Conservation (phyloP, 2,329 filamentous ascomycete species). For the Fusarium stilboides region DNA sequence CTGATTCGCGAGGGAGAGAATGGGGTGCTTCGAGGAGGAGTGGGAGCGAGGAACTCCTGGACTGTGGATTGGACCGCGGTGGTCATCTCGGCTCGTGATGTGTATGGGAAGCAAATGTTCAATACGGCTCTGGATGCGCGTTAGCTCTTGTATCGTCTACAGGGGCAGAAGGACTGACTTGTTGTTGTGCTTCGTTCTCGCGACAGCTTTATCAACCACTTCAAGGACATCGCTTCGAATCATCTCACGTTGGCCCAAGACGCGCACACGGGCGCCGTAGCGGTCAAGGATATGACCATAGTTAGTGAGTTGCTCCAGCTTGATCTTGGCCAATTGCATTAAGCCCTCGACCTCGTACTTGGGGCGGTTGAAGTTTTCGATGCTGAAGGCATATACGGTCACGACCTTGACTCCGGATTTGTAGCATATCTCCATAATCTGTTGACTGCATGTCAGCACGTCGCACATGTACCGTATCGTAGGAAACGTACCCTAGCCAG, state of each 20-base stretch:
- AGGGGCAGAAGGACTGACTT: conserved; percentile 65
- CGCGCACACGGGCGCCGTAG: conserved; percentile 89
- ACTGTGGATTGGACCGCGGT: conserved; percentile 90
- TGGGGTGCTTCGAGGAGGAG: conserved; percentile 75
- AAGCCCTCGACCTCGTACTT: conserved; percentile 96
- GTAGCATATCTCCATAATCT: conserved; percentile 98
- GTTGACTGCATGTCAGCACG: conserved; percentile 24
- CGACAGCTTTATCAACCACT: conserved; percentile 87
- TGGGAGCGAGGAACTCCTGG: conserved; percentile 84
- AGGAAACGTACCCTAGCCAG: conserved; percentile 81
- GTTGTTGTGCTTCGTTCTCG: conserved; percentile 89
- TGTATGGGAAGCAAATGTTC: conserved; percentile 99
- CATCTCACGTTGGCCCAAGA: conserved; percentile 87
- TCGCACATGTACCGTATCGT: conserved; percentile 45
- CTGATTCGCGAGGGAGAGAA: conserved; percentile 92
- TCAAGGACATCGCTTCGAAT: conserved; percentile 90
- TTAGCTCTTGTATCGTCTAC: conserved; percentile 22
- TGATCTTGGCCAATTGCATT: conserved; percentile 98
- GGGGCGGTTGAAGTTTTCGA: conserved; percentile 98
- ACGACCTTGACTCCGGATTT: conserved; percentile 97
- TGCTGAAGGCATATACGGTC: conserved; percentile 98
- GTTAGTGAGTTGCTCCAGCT: conserved; percentile 90
- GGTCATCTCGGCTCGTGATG: conserved; percentile 94
- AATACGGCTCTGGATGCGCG: conserved; percentile 66
- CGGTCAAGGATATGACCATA: conserved; percentile 94